Evolutionary conservation across 768 basidiomycete genomes (phyloP), one percentile per base, ranked within the genome.

Genomic region (Macrolepiota fuliginosa): DNA sequence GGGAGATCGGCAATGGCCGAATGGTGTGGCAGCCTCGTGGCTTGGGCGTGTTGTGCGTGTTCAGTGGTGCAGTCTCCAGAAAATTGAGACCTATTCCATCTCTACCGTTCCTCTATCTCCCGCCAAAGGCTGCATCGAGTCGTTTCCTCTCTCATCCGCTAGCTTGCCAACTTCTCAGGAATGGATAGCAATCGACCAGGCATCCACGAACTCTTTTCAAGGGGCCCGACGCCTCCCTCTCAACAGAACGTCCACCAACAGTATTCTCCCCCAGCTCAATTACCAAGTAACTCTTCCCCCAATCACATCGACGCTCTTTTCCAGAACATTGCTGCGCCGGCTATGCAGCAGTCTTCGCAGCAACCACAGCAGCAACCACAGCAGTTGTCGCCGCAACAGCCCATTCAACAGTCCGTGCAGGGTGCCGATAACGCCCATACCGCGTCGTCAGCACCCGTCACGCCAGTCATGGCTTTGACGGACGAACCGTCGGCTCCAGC

Each of bases 241-340:
- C 75, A 71, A 58, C 65, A 62, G 52, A 42, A 70, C 47, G 74
- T 46, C 49, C 46, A 35, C 54, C 59, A 57, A 17, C 62, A 61
- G 25, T 58, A 53, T 42, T n/a, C 64, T 45, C 58, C 69, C 50
- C 40, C 69, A 71, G 42, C 74, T 24, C 78, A 81, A 57, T 64
- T 75, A 35, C 67, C 80, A 27, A 75, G 72, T 42, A 77, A 77
- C 47, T 77, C 82, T 39, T 79, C 87, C 63, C 78, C 84, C 35
- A 83, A 75, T 65, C 81, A 87, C 63, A 82, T 92, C 67, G 89
- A 91, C 64, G 81, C 86, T 54, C 80, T 92, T 22, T 89, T 90
- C 67, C 83, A 87, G 66, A 79, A 82, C 61, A 71, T 88, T 49
- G 75, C 73, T 50, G 64, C 74, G 37, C 66, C 80, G 56, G 63